These are phyloP conservation scores for Perkinsela sp. DNA, from an alignment of 208 protist genomes.

Conservation along the genomic window DNA sequence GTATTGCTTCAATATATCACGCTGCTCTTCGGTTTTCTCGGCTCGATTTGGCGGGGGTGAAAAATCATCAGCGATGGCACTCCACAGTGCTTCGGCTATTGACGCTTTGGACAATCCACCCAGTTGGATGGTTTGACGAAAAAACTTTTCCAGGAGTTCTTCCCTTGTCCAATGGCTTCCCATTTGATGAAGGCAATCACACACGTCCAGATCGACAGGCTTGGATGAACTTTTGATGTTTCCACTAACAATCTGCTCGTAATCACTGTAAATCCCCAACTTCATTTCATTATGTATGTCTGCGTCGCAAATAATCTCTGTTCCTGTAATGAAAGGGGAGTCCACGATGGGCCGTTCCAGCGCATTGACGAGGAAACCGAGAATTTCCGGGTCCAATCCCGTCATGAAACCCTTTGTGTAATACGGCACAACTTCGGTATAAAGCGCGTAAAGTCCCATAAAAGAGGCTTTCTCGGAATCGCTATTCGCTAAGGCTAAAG, in stretches of 20 bases:
- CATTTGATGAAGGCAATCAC: not conserved
- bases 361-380: not conserved
- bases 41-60: not conserved
- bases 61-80: not conserved
- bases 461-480: not conserved
- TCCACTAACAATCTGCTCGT: not conserved
- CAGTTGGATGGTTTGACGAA: not conserved
- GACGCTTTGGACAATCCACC: not conserved
- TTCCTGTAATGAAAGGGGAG: not conserved
- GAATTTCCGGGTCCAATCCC: not conserved
- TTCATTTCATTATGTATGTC: not conserved
- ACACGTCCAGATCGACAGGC: not conserved
- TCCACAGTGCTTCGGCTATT: not conserved
- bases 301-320: not conserved
- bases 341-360: not conserved
- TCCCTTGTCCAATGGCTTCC: not conserved
- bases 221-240: not conserved
- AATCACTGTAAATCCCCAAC: not conserved
- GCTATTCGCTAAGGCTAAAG: not conserved
- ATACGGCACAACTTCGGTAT: not conserved
- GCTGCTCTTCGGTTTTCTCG: not conserved
- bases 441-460: not conserved
- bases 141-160: not conserved
- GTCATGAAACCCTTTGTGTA: not conserved
- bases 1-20: not conserved